Conservation (phyloP, 352 stramenopile species). For the Pythium volutum region DNA sequence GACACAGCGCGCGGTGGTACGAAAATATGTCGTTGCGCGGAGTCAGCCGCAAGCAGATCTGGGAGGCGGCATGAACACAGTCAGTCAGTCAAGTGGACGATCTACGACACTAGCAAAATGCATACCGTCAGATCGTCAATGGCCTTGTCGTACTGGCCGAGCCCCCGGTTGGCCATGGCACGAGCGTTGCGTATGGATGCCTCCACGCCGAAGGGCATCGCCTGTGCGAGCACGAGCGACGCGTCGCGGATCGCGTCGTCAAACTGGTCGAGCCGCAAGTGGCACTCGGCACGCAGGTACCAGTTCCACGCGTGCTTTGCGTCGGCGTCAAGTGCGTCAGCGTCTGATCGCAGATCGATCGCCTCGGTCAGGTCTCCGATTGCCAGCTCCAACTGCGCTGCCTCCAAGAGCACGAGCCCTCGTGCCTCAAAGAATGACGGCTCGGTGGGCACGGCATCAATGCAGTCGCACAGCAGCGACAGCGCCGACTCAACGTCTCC, state of each 20-base stretch:
- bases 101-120: background rate
- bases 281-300: conserved; percentile 52
- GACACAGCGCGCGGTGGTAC: conserved; percentile 61
- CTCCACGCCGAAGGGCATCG: conserved; percentile 18
- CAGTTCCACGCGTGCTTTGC: conserved; percentile 7
- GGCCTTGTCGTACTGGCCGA: conserved; percentile 55
- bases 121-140: conserved; percentile 57
- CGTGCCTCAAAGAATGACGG: conserved; percentile 57
- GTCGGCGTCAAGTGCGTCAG: no score
- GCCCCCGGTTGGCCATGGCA: conserved; percentile 50
- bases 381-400: conserved; percentile 42
- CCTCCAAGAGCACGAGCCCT: conserved; percentile 57
- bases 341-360: conserved; percentile 20
- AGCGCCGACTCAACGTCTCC: conserved; percentile 44
- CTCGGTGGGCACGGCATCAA: conserved; percentile 53
- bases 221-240: conserved; percentile 16
- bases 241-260: conserved; percentile 44
- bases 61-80: conserved; percentile 15
- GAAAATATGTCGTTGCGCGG: conserved; percentile 58
- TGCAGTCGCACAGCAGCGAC: conserved; percentile 43
- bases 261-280: conserved; percentile 43
- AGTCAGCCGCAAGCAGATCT: conserved; percentile 36
- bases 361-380: conserved; percentile 50
- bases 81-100: background rate
- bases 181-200: conserved; percentile 48